Evolutionary conservation across 1,284 basidiomycete species (phyloP).

Genomic region (Ustilago loliicola): DNA sequence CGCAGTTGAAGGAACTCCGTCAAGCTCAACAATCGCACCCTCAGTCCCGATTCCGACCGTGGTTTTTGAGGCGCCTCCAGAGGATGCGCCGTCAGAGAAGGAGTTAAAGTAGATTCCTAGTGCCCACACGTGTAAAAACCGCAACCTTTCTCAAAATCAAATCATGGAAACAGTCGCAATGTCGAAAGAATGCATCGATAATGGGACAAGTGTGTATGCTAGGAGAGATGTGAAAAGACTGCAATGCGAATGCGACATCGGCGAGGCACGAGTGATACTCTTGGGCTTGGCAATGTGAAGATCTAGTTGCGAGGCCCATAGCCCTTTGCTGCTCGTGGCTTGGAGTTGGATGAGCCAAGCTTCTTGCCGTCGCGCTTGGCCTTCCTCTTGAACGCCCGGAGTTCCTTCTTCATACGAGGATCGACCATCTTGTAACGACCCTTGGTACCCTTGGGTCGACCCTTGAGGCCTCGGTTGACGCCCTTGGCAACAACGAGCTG

Average conservation of each 20-base stretch:
- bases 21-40: slow-evolving; percentile 18
- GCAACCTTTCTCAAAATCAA: neutral
- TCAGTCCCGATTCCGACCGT: slow-evolving; percentile 37
- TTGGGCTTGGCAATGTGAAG: neutral
- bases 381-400: slow-evolving; percentile 64
- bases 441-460: slow-evolving; percentile 95
- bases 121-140: neutral
- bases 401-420: slow-evolving; percentile 68
- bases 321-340: slow-evolving; percentile 58
- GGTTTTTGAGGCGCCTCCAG: slow-evolving; percentile 50
- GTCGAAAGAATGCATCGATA: slow-evolving; percentile 6
- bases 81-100: slow-evolving; percentile 31
- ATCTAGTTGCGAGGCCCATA: slow-evolving; percentile 54
- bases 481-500: slow-evolving; percentile 95
- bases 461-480: slow-evolving; percentile 87
- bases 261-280: neutral
- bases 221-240: neutral
- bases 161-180: neutral
- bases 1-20: slow-evolving; percentile 2
- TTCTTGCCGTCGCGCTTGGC: slow-evolving; percentile 69
- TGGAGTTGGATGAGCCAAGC: slow-evolving; percentile 53
- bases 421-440: slow-evolving; percentile 73
- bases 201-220: slow-evolving; percentile 3
- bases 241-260: neutral
- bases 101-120: slow-evolving; percentile 15